A percentile compares a stretch with the other conserved stretches of the same genome.
Conservation (phyloP, 192 early-diverging fungal genomes). For the Backusella psychrophila region DNA sequence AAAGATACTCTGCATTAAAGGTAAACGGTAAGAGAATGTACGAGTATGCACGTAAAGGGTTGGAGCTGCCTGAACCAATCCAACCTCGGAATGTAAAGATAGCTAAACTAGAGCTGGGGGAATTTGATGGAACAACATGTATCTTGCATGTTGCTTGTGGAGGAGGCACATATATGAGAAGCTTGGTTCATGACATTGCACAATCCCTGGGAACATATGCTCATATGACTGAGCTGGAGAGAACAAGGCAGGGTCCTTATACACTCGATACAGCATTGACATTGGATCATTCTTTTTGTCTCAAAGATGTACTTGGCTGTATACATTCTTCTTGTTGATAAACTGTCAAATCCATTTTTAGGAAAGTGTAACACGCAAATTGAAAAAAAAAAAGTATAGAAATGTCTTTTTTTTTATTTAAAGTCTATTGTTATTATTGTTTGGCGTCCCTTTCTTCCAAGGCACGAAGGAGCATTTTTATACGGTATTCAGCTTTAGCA, state of each 20-base stretch:
- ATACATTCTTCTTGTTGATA: not conserved
- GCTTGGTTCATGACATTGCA: slow-evolving; percentile 68
- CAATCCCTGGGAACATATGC: slow-evolving; percentile 51
- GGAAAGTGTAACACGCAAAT: not conserved
- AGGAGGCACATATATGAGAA: slow-evolving; percentile 74
- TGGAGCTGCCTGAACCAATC: slow-evolving; percentile 40
- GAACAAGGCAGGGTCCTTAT: slow-evolving; percentile 58
- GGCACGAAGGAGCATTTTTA: slow-evolving; percentile 19
- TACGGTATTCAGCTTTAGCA: slow-evolving; percentile 26
- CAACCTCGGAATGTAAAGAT: slow-evolving; percentile 40
- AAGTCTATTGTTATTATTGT: not conserved
- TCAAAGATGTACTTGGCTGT: not conserved
- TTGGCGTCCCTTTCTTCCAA: slow-evolving; percentile 22
- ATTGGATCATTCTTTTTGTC: not conserved
- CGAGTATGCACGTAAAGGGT: slow-evolving; percentile 63
- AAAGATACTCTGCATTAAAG: slow-evolving; percentile 64
- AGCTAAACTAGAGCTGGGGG: slow-evolving; percentile 35
- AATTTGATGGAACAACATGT: slow-evolving; percentile 19
- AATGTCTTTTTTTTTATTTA: not conserved
- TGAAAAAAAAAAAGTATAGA: not conserved
- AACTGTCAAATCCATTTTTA: not conserved
- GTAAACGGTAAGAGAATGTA: slow-evolving; percentile 70
- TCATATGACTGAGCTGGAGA: slow-evolving; percentile 57
- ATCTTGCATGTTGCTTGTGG: slow-evolving; percentile 55
- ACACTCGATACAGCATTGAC: slow-evolving; percentile 35